phyloP scores from a whole-genome alignment of 2,329 filamentous ascomycete genomes.

The Microdochium nivale region DNA sequence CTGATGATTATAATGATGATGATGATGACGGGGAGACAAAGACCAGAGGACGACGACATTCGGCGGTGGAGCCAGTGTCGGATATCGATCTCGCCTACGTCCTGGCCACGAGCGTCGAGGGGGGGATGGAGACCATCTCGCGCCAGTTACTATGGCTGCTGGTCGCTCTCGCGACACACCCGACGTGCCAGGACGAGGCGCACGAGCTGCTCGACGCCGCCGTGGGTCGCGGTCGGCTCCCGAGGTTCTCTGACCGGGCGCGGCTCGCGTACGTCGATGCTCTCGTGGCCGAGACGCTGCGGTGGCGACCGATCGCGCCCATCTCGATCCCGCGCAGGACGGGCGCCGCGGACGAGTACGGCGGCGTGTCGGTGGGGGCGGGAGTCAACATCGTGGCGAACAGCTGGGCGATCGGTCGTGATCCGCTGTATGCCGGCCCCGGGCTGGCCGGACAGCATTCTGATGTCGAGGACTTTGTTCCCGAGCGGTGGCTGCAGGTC shows the following conservation, averaged over 20 bases:
- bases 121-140: constrained; percentile 12
- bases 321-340: constrained; percentile 18
- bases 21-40: not conserved
- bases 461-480: constrained; percentile 1
- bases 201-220: constrained; percentile 24
- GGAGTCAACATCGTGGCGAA: constrained; percentile 25
- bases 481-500: constrained; percentile 1
- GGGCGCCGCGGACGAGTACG: constrained; percentile 14
- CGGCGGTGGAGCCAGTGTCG: not conserved
- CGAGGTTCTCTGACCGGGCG: constrained; percentile 18
- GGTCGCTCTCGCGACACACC: constrained; percentile 10
- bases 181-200: constrained; percentile 15
- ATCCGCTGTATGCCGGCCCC: constrained; percentile 8
- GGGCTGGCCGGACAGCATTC: not conserved
- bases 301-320: constrained; percentile 25
- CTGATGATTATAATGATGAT: no score
- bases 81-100: constrained; percentile 10
- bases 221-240: constrained; percentile 21
- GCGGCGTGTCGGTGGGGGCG: constrained; percentile 23
- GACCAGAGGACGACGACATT: not conserved
- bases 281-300: constrained; percentile 25
- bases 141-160: constrained; percentile 8
- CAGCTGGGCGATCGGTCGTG: constrained; percentile 15
- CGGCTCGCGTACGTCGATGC: constrained; percentile 25
- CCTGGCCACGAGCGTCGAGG: constrained; percentile 11